These are phyloP conservation scores for Fusarium protoensiforme DNA, from an alignment of 2,329 filamentous ascomycete genomes.

Conservation along the genomic window DNA sequence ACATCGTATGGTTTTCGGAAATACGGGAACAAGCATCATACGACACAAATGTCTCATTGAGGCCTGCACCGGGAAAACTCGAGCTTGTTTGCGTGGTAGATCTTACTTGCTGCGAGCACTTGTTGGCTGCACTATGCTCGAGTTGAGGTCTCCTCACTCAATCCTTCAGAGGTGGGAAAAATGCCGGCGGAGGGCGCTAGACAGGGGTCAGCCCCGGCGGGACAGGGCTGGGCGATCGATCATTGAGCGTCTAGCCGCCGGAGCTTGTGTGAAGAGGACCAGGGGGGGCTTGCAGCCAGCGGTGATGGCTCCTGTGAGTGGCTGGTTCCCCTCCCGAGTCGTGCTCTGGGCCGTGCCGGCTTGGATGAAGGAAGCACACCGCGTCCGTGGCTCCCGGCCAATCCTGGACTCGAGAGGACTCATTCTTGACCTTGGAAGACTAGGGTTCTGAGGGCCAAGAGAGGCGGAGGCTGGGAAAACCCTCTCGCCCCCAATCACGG, in stretches of 20 bases:
- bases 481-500: slow-evolving; percentile 8
- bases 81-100: not conserved
- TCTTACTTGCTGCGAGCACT: not conserved
- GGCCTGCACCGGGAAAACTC: not conserved
- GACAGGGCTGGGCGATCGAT: slow-evolving; percentile 5
- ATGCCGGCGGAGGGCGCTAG: not conserved
- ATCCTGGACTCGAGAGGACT: not conserved
- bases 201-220: not conserved
- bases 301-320: slow-evolving; percentile 23
- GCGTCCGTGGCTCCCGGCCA: slow-evolving; percentile 6
- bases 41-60: not conserved
- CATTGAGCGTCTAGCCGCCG: slow-evolving; percentile 33
- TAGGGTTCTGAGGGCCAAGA: not conserved
- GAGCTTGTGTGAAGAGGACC: slow-evolving; percentile 22
- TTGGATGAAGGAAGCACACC: slow-evolving; percentile 10
- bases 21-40: not conserved
- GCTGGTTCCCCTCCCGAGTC: slow-evolving; percentile 19
- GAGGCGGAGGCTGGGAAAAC: slow-evolving; percentile 20
- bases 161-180: not conserved
- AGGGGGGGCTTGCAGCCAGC: slow-evolving; percentile 20
- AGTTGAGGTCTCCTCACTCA: not conserved
- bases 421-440: not conserved
- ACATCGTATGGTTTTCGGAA: not conserved
- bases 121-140: not conserved
- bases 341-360: slow-evolving; percentile 1